Evolutionary conservation across 2,329 filamentous ascomycete species (phyloP), one percentile per base, ranked within the genome.

Genomic region (Penicillium occitanis): DNA sequence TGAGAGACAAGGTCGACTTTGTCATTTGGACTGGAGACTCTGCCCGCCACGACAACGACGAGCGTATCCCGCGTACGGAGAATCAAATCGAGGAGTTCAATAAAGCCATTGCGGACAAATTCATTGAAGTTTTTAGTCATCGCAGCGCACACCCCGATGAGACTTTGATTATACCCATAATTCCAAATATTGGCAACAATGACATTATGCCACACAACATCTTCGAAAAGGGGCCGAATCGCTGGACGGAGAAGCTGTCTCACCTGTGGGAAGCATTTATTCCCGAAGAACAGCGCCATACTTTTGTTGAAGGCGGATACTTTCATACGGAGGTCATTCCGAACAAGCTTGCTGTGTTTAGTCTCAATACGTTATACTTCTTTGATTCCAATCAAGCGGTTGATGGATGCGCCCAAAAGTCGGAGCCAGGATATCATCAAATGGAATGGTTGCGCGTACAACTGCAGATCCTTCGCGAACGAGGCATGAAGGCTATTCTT

Each of bases 161-260:
- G 63, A 86, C 87, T 66, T 85, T 93, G 66, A 78, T 84, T 13
- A 85, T 98, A 3, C 94, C 95, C 3, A 87, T 98, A 35, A 84
- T 99, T 22, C 93, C 95, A 0, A 97, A 90, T 0, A 89, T 97
- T 71, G 95, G 95, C 68, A 99, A 99, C 81, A 99, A 99, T 78
- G 95, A 99, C 74, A 93, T 99, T 66, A 87, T 97, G 67, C 95
- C 95, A 1, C 95, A 99, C 80, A 99, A 99, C 73, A 96, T 98
- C 74, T 88, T 99, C 76, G 83, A 88, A 50, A 84, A 87, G 0
- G 95, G 94, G 0, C 95, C 95, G 17, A 97, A 97, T 73, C 86
- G 86, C 69, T 97, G 94, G 89, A 91, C 96, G 0, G 86, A 86
- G 66, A 84, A 85, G 57, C 97, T 95, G 72, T 82, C 87, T 30